A percentile compares a stretch with the other conserved stretches of the same genome.
Evolutionary conservation across 2,329 filamentous ascomycete genomes (phyloP).

Genomic region (Beauveria sp.): DNA sequence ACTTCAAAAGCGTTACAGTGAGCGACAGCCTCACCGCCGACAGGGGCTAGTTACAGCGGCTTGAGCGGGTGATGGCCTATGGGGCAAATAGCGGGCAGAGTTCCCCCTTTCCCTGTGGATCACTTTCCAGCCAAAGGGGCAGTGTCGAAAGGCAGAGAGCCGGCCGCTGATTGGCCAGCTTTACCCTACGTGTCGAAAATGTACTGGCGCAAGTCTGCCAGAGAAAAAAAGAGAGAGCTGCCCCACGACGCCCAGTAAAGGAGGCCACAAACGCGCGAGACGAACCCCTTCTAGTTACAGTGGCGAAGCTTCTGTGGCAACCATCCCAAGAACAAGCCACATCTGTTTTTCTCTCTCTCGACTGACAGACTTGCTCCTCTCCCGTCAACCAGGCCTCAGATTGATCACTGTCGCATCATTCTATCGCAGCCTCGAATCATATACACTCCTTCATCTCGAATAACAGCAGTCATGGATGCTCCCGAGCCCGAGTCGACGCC

Average conservation of each 20-base stretch:
- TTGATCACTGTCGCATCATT: neutral
- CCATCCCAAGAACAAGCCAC: constrained; percentile 9
- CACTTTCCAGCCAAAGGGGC: neutral
- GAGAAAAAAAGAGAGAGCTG: neutral
- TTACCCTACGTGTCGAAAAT: constrained; percentile 7
- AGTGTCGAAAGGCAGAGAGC: neutral
- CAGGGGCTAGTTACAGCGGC: too few species aligned
- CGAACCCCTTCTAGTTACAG: constrained; percentile 3
- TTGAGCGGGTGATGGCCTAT: too few species aligned
- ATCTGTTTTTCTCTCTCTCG: neutral
- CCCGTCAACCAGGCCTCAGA: neutral
- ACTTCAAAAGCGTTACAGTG: too few species aligned
- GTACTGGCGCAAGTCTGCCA: neutral
- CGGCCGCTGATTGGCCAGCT: neutral
- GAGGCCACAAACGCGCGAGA: constrained; percentile 9
- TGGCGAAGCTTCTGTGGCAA: constrained; percentile 8
- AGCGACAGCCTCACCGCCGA: too few species aligned
- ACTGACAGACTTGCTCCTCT: neutral
- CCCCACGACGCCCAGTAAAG: constrained; percentile 9
- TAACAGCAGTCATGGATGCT: constrained; percentile 60
- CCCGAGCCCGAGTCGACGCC: constrained; percentile 83
- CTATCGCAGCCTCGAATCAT: neutral
- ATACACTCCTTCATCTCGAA: neutral
- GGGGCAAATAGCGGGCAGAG: too few species aligned
- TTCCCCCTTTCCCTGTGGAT: neutral